Base-by-base conservation (phyloP, 768 basidiomycete species). In the Boletus sensibilis region DNA sequence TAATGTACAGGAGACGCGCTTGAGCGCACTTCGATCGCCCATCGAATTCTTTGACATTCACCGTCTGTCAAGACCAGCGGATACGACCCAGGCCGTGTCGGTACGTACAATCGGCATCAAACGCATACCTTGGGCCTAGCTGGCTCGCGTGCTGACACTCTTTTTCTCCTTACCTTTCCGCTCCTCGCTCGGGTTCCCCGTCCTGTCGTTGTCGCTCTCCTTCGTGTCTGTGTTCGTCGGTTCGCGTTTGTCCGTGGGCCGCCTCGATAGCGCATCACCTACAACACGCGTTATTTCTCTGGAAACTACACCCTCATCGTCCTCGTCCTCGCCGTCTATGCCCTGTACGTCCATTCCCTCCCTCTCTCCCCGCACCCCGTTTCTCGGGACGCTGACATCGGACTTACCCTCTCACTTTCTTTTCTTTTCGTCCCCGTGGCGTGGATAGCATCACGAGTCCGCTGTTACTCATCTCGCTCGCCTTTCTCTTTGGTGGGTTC, bases 401-500 rank as follows among this genome's bases (percentile, higher is more conserved):
- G 10, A 5, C 6, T 29, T 33, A 9, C 13, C 5, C 31, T 13
- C 29, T n/a, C 12, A n/a, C n/a, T 4, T 1, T 13, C 3, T 3
- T 23, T 14, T 33, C 16, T 20, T 8, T 45, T 13, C 44, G 44
- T 27, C 14, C 11, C 27, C 10, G 18, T 16, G 25, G 25, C 11
- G 23, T 44, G 27, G 18, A 33, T 25, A 94, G 92, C 61, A 72
- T 98, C 63, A 91, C 88, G 53, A 94, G 90, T 72, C 83, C 82
- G n/a, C 73, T 84, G 41, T 85, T 98, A 38, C 81, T 97, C 63
- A 76, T 94, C 67, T 86, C 95, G 6, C 77, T 97, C 59, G 80
- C 76, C 21, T 94, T 98, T 81, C 85, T 98, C 60, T 84, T 94
- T 58, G 92, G 93, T 34, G 96, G 96, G 6, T 98, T 98, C 75